Percentiles rank a stretch among this genome's conserved stretches.
Conservation (phyloP, 2,329 filamentous ascomycete species). For the Colletotrichum sp. region DNA sequence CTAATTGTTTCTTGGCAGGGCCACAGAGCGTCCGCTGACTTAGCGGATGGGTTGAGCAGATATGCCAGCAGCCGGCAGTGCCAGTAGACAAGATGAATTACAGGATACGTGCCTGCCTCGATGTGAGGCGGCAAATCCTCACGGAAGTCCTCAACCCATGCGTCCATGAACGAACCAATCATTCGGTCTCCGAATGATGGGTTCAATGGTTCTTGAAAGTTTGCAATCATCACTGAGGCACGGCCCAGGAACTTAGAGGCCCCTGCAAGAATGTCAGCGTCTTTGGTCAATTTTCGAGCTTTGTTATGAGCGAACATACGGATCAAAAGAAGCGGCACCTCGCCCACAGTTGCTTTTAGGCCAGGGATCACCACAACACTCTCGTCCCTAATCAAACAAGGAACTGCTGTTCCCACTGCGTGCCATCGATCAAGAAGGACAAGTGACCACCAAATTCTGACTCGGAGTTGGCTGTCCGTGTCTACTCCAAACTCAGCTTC, state of each 20-base stretch:
- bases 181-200: constrained; percentile 27
- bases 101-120: constrained; percentile 54
- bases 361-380: constrained; percentile 64
- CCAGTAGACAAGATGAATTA: constrained; percentile 73
- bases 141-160: constrained; percentile 69
- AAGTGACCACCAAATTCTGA: constrained; percentile 75
- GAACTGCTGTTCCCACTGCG: constrained; percentile 68
- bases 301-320: constrained; percentile 53
- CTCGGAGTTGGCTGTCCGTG: constrained; percentile 64
- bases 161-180: constrained; percentile 54
- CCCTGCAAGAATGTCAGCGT: constrained; percentile 38
- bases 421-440: constrained; percentile 77
- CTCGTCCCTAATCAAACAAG: constrained; percentile 66
- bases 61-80: constrained; percentile 70
- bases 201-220: constrained; percentile 12
- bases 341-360: constrained; percentile 65
- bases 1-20: constrained; percentile 62
- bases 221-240: constrained; percentile 41
- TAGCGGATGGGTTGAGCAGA: constrained; percentile 60
- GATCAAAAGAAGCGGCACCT: constrained; percentile 66
- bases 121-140: constrained; percentile 65
- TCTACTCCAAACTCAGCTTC: constrained; percentile 58
- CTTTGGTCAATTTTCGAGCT: not conserved
- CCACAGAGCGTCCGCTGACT: constrained; percentile 63
- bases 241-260: constrained; percentile 60